Base-by-base conservation (phyloP, 495 filamentous ascomycete genomes). In the Thermothielavioides terrestris region DNA sequence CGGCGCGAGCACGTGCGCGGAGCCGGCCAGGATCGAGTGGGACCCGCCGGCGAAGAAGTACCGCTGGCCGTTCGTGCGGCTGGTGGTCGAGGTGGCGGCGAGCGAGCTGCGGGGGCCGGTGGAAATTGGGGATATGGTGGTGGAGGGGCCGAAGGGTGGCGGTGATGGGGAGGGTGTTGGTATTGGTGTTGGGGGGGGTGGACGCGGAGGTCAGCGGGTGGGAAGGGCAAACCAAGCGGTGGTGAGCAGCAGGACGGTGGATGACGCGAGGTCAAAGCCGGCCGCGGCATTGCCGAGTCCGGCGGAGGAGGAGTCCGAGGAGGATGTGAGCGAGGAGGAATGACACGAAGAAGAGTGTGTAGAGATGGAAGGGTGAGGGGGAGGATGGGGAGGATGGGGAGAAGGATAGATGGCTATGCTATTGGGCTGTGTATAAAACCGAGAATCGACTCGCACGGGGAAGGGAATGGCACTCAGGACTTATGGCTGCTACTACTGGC, bases 111-210 rank as follows among this genome's bases (percentile, higher is more conserved):
- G 42, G 23, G 56, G 61, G 5, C 53, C 56, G 14, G 37, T 52
- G 15, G 52, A 64, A 27, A 18, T 60, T 18, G 50, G 53, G 4
- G 59, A 55, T 26, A 48, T 62, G 44, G 46, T 59, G 26, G 46
- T 54, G 26, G 53, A 48, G 31, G 51, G 18, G 28, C 30, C n/a
- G 4, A 8, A 8, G 21, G 34, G 11, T 18, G 28, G 14, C 10
- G 32, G 12, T 7, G 25, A 20, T n/a, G 20, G 18, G 2, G 14
- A 17, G 18, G 42, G 10, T 48, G 45, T 0, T 14, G 20, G 9
- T 42, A 18, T 6, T 25, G 38, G 7, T 1, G 20, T 11, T 2
- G 32, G 32, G 21, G 17, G 20, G 2, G 11, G n/a, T 4, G 39
- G 1, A 11, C 17, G 17, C 11, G 48, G 3, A 27, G 32, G 30